Evolutionary conservation across 208 protist species (phyloP).

Genomic region (Tritrichomonas foetus): DNA sequence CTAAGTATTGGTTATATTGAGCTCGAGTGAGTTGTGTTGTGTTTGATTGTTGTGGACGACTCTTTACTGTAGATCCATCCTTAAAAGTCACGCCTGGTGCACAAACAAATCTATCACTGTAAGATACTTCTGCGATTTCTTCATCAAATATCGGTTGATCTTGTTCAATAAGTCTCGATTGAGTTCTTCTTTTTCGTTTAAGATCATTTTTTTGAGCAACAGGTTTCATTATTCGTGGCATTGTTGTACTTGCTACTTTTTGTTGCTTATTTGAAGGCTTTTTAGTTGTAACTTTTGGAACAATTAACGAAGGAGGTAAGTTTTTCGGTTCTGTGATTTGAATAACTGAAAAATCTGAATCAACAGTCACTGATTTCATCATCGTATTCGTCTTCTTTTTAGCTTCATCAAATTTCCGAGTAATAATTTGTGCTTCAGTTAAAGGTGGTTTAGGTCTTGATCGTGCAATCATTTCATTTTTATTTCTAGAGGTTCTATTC

Average conservation of each 20-base stretch:
- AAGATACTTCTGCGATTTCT: slow-evolving; percentile 23
- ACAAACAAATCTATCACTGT: slow-evolving; percentile 1
- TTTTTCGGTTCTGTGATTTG: slow-evolving; percentile 13
- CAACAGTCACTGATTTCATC: background rate
- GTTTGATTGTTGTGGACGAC: background rate
- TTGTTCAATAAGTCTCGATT: background rate
- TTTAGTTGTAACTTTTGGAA: slow-evolving; percentile 7
- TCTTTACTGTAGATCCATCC: background rate
- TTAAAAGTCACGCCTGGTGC: slow-evolving; percentile 10
- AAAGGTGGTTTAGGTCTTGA: background rate
- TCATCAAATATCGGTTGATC: slow-evolving; percentile 26
- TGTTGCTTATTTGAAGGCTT: background rate
- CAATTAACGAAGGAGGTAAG: background rate
- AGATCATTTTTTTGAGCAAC: background rate
- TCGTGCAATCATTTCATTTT: background rate
- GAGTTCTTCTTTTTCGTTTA: background rate
- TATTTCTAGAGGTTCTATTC: background rate
- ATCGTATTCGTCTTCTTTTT: background rate
- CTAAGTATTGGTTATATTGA: slow-evolving; percentile 8
- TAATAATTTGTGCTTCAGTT: background rate
- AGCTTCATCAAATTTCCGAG: background rate
- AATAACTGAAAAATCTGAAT: slow-evolving; percentile 35
- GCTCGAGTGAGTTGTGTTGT: background rate
- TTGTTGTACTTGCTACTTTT: too few relatives aligned
- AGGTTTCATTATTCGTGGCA: background rate